These are phyloP conservation scores for Colletotrichum agaves DNA, from an alignment of 2,329 filamentous ascomycete genomes.

Conservation along the genomic window DNA sequence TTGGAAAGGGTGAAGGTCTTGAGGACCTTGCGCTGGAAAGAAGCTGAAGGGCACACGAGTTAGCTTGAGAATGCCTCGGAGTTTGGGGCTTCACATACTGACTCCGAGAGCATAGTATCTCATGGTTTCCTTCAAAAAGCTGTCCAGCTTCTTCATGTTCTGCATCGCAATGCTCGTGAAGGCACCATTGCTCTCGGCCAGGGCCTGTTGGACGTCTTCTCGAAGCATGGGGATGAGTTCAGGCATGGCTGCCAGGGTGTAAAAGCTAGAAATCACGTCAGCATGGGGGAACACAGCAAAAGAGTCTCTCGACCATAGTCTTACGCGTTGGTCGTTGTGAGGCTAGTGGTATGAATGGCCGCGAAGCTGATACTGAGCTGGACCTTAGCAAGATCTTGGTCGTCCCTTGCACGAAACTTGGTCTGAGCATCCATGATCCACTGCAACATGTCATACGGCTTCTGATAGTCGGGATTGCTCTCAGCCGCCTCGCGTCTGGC, in stretches of 20 bases:
- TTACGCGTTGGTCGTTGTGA: conserved; percentile 56
- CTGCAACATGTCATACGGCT: conserved; percentile 59
- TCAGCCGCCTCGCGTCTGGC: conserved; percentile 41
- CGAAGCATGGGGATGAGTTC: conserved; percentile 62
- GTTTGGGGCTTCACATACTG: conserved; percentile 43
- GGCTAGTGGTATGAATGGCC: conserved; percentile 62
- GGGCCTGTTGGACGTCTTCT: conserved; percentile 57
- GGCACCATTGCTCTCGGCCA: conserved; percentile 48
- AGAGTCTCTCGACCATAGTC: conserved; percentile 14
- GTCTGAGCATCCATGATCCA: conserved; percentile 55
- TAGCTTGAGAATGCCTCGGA: accelerated
- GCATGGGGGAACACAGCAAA: accelerated
- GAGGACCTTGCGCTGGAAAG: conserved; percentile 62
- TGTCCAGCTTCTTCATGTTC: conserved; percentile 54
- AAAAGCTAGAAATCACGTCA: conserved; percentile 50
- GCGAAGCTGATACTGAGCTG: conserved; percentile 59
- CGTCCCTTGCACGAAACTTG: conserved; percentile 46
- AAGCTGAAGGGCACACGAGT: conserved; percentile 41
- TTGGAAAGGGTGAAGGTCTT: conserved; percentile 63
- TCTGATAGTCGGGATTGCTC: conserved; percentile 37
- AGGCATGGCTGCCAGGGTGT: conserved; percentile 61
- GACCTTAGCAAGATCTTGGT: conserved; percentile 51
- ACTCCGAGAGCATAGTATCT: conserved; percentile 45
- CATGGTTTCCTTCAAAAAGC: conserved; percentile 52
- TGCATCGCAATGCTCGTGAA: conserved; percentile 49